Evolutionary conservation across 208 protist species (phyloP), one percentile per base, ranked within the genome.

Genomic region (Leishmania arabica): DNA sequence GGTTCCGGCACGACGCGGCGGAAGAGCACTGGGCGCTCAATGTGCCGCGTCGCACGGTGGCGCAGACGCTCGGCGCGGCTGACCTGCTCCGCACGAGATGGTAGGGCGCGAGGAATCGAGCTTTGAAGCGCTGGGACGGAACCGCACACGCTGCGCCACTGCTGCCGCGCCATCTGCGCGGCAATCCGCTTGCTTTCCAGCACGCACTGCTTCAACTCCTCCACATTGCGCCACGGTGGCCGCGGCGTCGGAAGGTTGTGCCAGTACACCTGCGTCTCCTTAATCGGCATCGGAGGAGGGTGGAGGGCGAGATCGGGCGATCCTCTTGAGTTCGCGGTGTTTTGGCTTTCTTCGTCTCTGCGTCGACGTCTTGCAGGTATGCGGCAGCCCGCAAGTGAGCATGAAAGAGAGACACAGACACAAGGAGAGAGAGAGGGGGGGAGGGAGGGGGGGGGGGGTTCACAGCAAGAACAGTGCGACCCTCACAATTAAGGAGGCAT

Each of bases 1-100:
- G 86, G 92, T 69, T 95, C 92, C 9, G 86, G 71, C 6, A 93
- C 88, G 62, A 91, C 82, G 42, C 86, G 82, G 54, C 64, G 86
- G 71, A 86, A 75, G 6, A 86, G 53, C 51, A 34, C 9, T n/a
- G 62, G 60, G n/a, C 68, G n/a, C 56, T 88, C 82, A 4, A 78
- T 58, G 54, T 66, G 71, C 40, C 51, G 24, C n/a, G 40, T 64
- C 21, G 11, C n/a, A 42, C 77, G 77, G 31, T 40, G 31, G 24
- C 65, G 70, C 76, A 53, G 5, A 58, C 31, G 47, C 31, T 56
- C 51, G 51, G 51, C 34, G 17, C 47, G 51, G 17, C 9, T 56
- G 17, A 27, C 6, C 51, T 40, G 17, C 60, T 51, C 34, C 21
- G 56, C 56, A 34, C 21, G 54, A 9, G 56, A 65, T 37, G 17